Base-by-base conservation (phyloP, 768 basidiomycete genomes). In the Hydnomerulius pinastri region DNA sequence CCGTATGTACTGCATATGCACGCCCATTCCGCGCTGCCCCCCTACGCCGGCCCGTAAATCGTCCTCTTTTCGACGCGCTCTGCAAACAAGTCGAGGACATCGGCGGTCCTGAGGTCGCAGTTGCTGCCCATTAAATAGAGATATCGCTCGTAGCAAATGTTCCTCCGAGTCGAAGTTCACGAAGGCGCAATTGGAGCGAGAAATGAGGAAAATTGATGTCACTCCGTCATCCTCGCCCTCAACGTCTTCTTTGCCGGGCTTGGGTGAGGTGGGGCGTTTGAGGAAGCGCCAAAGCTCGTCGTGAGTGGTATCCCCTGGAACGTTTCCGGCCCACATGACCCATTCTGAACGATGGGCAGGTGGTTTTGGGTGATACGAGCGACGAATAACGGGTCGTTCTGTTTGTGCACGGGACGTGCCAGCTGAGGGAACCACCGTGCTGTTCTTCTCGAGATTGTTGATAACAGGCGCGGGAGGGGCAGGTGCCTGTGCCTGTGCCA, bases 321-420 rank as follows among this genome's bases (percentile, higher is more conserved):
- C 87, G 62, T 98, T 98, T 9, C 95, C 95, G 11, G 85, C 86
- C 95, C 95, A 97, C 90, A 94, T 92, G 1, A 93, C 93, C 90
- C 89, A 95, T 51, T 92, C 90, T 6, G 90, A 91, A 12, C 91
- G 81, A 46, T 88, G 77, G 10, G 82, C 71, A 11, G 87, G 86
- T 1, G 85, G 80, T 49, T 82, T 86, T 2, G 87, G 87, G 55
- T 89, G 87, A 58, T 85, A 87, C 18, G 77, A 60, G 8, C 79
- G 77, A 35, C 85, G 82, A 21, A 71, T 61, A 4, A 69, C 28
- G 0, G 70, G 66, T 25, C 57, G 71, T 13, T 73, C 71, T 50
- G 49, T 18, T 18, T 42, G 23, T 29, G 56, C 13, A 29, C 38
- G 56, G 2, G 58, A 38, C 1, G 48, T 25, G 17, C 27, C 17